Percentiles rank a stretch among this genome's conserved stretches.
Evolutionary conservation across 805 yeast species (phyloP).

Genomic region (Lachancea sp.): DNA sequence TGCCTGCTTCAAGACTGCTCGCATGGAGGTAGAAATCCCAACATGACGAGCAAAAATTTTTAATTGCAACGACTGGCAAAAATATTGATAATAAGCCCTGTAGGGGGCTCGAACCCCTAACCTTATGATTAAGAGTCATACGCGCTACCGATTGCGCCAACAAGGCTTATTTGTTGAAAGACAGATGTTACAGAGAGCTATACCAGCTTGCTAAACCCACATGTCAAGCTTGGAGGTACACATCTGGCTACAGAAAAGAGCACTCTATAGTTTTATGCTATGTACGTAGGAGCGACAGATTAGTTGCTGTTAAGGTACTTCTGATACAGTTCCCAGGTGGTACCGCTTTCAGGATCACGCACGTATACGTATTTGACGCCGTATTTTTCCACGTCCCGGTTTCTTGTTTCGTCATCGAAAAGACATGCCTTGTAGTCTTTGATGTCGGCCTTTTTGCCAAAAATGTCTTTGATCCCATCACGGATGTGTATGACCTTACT

Average conservation of each 20-base stretch:
- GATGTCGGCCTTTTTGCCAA: conserved; percentile 44
- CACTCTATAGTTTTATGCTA: too few species aligned
- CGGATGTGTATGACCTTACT: conserved; percentile 48
- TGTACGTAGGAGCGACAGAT: background rate
- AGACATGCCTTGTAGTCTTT: conserved; percentile 38
- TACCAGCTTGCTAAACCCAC: too few species aligned
- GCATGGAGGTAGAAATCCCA: too few species aligned
- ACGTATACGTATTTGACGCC: conserved; percentile 69
- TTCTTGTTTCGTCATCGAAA: conserved; percentile 77
- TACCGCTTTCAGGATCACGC: conserved; percentile 48
- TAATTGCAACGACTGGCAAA: too few species aligned
- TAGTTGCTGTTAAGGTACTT: conserved; percentile 28
- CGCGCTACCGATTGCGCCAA: conserved; percentile 28
- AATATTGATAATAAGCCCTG: conserved; percentile 20
- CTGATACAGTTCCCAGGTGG: conserved; percentile 50
- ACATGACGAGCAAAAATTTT: too few species aligned
- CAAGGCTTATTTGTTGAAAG: conserved; percentile 15
- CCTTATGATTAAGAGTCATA: conserved; percentile 26
- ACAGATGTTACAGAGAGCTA: too few species aligned
- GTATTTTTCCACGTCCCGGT: conserved; percentile 62
- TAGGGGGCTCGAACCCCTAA: conserved; percentile 27
- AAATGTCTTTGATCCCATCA: conserved; percentile 50
- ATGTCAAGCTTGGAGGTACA: too few species aligned
- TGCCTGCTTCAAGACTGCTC: too few species aligned
- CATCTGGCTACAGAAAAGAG: too few species aligned